These are phyloP conservation scores for Rachicladosporium sp. DNA, from an alignment of 2,329 filamentous ascomycete species.

Conservation along the genomic window DNA sequence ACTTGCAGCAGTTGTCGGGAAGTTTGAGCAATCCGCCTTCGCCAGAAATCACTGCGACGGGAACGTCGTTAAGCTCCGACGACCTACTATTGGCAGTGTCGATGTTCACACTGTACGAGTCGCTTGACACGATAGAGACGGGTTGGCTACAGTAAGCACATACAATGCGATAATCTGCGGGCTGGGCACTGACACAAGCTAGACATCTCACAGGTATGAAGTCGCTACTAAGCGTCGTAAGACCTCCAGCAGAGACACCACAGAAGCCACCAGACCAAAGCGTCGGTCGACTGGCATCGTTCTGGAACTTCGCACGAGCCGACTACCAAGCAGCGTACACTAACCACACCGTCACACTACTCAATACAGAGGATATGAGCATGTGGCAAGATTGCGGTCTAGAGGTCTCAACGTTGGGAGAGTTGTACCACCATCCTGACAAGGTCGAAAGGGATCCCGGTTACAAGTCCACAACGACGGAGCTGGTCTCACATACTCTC, in stretches of 20 bases:
- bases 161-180: not conserved
- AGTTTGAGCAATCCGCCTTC: conserved; percentile 13
- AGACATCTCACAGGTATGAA: conserved; percentile 54
- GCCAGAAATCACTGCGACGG: conserved; percentile 12
- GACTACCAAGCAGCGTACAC: conserved; percentile 34
- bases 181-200: conserved; percentile 15
- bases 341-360: conserved; percentile 46
- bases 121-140: conserved; percentile 48
- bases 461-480: conserved; percentile 14
- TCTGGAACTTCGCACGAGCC: conserved; percentile 54
- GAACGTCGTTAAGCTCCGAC: conserved; percentile 34
- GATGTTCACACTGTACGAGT: conserved; percentile 55
- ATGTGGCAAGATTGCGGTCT: conserved; percentile 54
- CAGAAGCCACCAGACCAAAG: conserved; percentile 13
- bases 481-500: conserved; percentile 47
- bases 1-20: conserved; percentile 27
- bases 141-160: conserved; percentile 37
- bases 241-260: conserved; percentile 17
- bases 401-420: conserved; percentile 41
- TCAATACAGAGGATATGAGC: conserved; percentile 48
- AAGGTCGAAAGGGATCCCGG: conserved; percentile 44
- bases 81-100: conserved; percentile 53
- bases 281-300: conserved; percentile 45
- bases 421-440: conserved; percentile 28
- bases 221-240: conserved; percentile 41